Evolutionary conservation across 257 asterid species (phyloP).

Genomic region (Vinca minor): DNA sequence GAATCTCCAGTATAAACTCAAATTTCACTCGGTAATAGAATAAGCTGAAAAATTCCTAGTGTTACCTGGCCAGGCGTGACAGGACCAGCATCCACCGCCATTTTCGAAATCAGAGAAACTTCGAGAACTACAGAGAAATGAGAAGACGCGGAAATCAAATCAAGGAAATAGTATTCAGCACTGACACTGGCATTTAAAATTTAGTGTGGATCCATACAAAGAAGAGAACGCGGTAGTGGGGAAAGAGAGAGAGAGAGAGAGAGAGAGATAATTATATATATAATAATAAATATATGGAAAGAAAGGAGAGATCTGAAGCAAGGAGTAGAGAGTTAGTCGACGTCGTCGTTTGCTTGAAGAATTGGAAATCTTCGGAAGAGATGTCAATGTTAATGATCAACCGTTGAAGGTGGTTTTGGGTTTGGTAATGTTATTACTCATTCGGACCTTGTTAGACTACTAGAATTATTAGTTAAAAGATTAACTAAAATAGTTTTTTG

Average conservation of each 20-base stretch:
- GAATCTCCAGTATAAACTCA: neutral
- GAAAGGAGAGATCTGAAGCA: conserved; percentile 45
- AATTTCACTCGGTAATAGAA: neutral
- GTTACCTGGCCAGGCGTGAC: conserved; percentile 67
- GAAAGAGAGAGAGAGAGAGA: neutral
- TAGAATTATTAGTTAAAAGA: too few relatives aligned
- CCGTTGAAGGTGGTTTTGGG: conserved; percentile 17
- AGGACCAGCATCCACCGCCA: conserved; percentile 66
- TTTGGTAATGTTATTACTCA: neutral
- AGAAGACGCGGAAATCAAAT: conserved; percentile 7
- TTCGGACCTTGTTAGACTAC: neutral
- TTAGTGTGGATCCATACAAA: neutral
- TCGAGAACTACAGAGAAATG: conserved; percentile 10
- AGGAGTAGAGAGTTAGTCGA: conserved; percentile 20
- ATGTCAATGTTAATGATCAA: conserved; percentile 13
- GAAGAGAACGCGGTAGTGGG: neutral
- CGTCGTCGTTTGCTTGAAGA: conserved; percentile 63
- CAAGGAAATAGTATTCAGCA: conserved; percentile 5
- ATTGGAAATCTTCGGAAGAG: conserved; percentile 16
- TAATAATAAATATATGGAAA: conserved; percentile 3
- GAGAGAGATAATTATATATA: too few relatives aligned
- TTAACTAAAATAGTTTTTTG: too few relatives aligned
- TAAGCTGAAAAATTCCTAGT: conserved; percentile 7
- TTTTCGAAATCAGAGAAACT: conserved; percentile 16
- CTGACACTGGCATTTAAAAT: conserved; percentile 8